phyloP scores from a whole-genome alignment of 1,284 basidiomycete genomes.

The Trichosporon ovoides region DNA sequence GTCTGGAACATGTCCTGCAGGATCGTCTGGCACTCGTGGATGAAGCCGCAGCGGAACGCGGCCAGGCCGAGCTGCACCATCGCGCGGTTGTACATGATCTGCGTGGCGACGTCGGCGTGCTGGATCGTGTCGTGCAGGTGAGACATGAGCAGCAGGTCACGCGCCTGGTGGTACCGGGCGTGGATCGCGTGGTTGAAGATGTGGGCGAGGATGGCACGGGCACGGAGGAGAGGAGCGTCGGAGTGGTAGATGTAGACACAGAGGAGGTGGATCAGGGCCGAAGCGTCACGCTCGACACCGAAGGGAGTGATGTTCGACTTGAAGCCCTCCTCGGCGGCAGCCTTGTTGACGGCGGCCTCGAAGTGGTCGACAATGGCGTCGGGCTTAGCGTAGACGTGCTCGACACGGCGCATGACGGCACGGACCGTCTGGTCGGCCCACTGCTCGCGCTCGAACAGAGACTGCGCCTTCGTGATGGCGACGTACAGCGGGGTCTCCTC shows the following conservation, averaged over 20 bases:
- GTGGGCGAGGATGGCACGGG: slow-evolving; percentile 94
- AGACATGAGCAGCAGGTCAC: slow-evolving; percentile 98
- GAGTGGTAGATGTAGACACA: slow-evolving; percentile 93
- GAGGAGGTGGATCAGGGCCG: slow-evolving; percentile 70
- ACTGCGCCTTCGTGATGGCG: slow-evolving; percentile 86
- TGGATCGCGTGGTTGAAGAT: slow-evolving; percentile 96
- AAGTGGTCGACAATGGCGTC: slow-evolving; percentile 88
- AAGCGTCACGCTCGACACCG: slow-evolving; percentile 58
- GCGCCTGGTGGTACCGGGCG: slow-evolving; percentile 93
- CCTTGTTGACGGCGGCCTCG: slow-evolving; percentile 58
- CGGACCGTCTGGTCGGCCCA: slow-evolving; percentile 75
- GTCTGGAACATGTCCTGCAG: slow-evolving; percentile 95
- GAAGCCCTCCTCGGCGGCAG: slow-evolving; percentile 54
- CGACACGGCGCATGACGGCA: slow-evolving; percentile 88
- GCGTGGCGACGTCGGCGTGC: slow-evolving; percentile 91
- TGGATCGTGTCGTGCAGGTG: slow-evolving; percentile 95
- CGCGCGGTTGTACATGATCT: slow-evolving; percentile 97
- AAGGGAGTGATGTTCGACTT: slow-evolving; percentile 58
- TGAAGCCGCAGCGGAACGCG: slow-evolving; percentile 91
- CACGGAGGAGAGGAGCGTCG: slow-evolving; percentile 82
- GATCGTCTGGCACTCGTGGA: slow-evolving; percentile 90
- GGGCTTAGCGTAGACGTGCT: slow-evolving; percentile 99
- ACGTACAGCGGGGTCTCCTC: slow-evolving; percentile 93
- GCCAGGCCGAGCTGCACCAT: slow-evolving; percentile 95
- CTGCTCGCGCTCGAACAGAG: slow-evolving; percentile 76